Evolutionary conservation across 1,139 yeast species (phyloP), one percentile per base, ranked within the genome.

Genomic region (Blastobotrys capitulatus): DNA sequence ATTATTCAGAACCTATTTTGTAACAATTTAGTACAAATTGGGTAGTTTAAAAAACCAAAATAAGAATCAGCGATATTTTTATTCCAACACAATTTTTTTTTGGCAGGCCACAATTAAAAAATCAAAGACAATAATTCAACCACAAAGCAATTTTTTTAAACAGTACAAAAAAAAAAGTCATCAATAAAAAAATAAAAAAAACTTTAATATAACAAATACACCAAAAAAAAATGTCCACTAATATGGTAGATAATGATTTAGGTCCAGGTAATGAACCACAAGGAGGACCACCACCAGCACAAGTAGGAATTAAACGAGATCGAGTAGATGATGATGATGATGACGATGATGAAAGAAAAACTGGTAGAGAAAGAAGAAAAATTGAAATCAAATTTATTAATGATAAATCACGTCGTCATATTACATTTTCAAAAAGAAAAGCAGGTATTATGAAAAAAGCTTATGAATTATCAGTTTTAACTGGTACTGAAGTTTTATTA

Each of bases 401-500:
- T 71, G 97, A 92, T 70, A 92, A 92, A 72, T 87, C 96, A 31
- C 83, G 97, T 69, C 88, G 98, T 65, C 98, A 92, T 71, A 92
- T 92, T 60, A 92, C 98, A 26, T 92, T 92, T 63, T 87, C 96
- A 48, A 92, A 92, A 74, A 86, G 98, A 70, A 90, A 92, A 71
- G 97, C 97, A 40, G 98, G 98, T 57, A 92, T 92, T 63, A 92
- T 92, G 98, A 92, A 92, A 73, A 72, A 92, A 74, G 98, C 98
- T 16, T 92, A 92, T 71, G 98, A 92, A 68, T 77, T 92, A 58
- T 84, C 95, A 25, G 97, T 94, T 46, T 77, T 92, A 60, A 92
- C 98, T 9, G 98, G 98, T 47, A 92, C 97, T 39, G 98, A 92
- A 70, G 97, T 92, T 34, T 77, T 92, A 58, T 74, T 92, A 53